phyloP scores from a whole-genome alignment of 2,329 filamentous ascomycete genomes.

The Stagonosporopsis cucurbitacearum region DNA sequence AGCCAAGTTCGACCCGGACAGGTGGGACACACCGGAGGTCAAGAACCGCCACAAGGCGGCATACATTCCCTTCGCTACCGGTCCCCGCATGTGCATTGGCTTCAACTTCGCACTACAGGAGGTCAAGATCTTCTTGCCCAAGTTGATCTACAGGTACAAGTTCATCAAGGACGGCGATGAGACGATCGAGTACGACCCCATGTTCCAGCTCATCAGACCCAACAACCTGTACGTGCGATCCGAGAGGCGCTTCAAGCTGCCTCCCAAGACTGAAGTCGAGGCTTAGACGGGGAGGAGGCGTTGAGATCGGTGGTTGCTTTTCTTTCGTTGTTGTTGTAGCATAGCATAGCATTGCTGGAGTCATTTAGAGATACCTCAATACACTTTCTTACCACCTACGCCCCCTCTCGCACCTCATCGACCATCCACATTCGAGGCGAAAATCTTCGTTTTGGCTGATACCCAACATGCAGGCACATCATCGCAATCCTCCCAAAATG shows the following conservation, averaged over 20 bases:
- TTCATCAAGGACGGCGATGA: constrained; percentile 60
- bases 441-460: no score
- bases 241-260: constrained; percentile 59
- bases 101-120: constrained; percentile 70
- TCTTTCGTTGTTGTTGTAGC: constrained; percentile 1
- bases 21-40: constrained; percentile 20
- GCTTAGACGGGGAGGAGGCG: not conserved
- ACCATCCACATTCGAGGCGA: not conserved
- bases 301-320: not conserved
- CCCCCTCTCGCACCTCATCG: no score
- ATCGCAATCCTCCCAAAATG: not conserved
- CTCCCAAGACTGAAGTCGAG: constrained; percentile 33
- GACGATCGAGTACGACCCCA: constrained; percentile 64
- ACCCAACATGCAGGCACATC: not conserved
- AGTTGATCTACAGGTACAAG: constrained; percentile 66
- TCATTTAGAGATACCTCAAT: constrained; percentile 16
- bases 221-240: constrained; percentile 62
- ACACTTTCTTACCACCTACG: not conserved
- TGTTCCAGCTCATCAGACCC: constrained; percentile 65
- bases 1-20: constrained; percentile 62
- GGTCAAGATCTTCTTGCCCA: constrained; percentile 64
- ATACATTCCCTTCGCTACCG: constrained; percentile 66
- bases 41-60: constrained; percentile 49
- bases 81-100: constrained; percentile 65
- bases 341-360: constrained; percentile 16